Conservation (phyloP, 148 eudicot species). For the Pharnaceum exiguum region DNA sequence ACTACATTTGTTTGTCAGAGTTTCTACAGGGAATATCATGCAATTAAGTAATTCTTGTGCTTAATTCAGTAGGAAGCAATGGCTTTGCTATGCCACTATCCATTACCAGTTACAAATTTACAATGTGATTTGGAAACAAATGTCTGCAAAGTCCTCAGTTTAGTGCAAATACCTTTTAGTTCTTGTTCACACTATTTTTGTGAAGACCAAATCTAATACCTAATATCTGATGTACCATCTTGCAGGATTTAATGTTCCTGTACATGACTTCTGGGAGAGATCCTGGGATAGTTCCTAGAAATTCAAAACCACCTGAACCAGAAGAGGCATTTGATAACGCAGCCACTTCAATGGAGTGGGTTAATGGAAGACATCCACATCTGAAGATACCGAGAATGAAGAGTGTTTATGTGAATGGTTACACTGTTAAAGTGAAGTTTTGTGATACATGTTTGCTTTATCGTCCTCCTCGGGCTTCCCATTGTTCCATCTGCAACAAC, state of each 20-base stretch:
- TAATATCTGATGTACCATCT: slow-evolving; percentile 8
- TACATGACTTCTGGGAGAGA: slow-evolving; percentile 86
- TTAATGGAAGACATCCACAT: slow-evolving; percentile 66
- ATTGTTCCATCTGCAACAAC: slow-evolving; percentile 98
- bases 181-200: background rate
- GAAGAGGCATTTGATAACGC: slow-evolving; percentile 48
- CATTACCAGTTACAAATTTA: too few relatives aligned
- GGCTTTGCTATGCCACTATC: too few relatives aligned
- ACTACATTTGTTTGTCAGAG: too few relatives aligned
- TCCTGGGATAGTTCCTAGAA: slow-evolving; percentile 89
- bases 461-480: slow-evolving; percentile 96
- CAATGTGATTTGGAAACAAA: too few relatives aligned
- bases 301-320: slow-evolving; percentile 58
- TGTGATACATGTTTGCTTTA: slow-evolving; percentile 91
- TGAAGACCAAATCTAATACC: background rate
- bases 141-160: too few relatives aligned
- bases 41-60: too few relatives aligned
- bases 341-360: slow-evolving; percentile 95
- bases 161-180: too few relatives aligned
- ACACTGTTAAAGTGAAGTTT: slow-evolving; percentile 75
- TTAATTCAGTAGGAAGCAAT: too few relatives aligned
- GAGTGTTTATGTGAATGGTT: slow-evolving; percentile 67
- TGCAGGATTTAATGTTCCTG: slow-evolving; percentile 80
- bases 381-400: slow-evolving; percentile 64
- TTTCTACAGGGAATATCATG: too few relatives aligned